A percentile compares a stretch with the other conserved stretches of the same genome.
These are phyloP conservation scores for Hanseniaspora singularis DNA, from an alignment of 805 yeast species.

Conservation along the genomic window DNA sequence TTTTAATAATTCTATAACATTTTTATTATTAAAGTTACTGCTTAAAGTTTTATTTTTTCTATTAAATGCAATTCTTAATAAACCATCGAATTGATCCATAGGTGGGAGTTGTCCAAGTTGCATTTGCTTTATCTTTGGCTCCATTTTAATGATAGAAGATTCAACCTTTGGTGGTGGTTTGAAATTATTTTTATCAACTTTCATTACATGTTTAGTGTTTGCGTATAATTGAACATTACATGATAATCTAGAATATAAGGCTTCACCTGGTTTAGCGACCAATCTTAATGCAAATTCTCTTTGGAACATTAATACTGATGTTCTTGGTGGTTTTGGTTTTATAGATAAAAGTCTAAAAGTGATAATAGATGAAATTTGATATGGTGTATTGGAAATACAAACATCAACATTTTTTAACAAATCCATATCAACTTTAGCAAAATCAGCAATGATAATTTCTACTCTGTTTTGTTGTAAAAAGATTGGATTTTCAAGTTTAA, in stretches of 20 bases:
- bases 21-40: slow-evolving; percentile 78
- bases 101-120: slow-evolving; percentile 13
- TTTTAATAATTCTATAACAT: slow-evolving; percentile 70
- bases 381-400: slow-evolving; percentile 94
- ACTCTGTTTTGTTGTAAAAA: slow-evolving; percentile 36
- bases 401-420: slow-evolving; percentile 79
- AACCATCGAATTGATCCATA: slow-evolving; percentile 93
- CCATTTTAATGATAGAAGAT: slow-evolving; percentile 87
- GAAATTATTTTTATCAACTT: slow-evolving; percentile 92
- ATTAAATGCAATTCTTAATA: slow-evolving; percentile 79
- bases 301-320: slow-evolving; percentile 92
- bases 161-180: slow-evolving; percentile 98
- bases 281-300: slow-evolving; percentile 90
- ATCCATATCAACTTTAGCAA: slow-evolving; percentile 68
- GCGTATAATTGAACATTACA: slow-evolving; percentile 99
- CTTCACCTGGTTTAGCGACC: slow-evolving; percentile 93
- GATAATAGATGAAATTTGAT: slow-evolving; percentile 92
- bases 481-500: slow-evolving; percentile 33
- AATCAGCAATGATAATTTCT: slow-evolving; percentile 87
- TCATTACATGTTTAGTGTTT: slow-evolving; percentile 96
- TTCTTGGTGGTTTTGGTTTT: slow-evolving; percentile 80
- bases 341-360: slow-evolving; percentile 84
- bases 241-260: slow-evolving; percentile 79
- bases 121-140: slow-evolving; percentile 62
- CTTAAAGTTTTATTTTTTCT: slow-evolving; percentile 86